Evolutionary conservation across 805 yeast genomes (phyloP).

Genomic region (Starmerella powellii): DNA sequence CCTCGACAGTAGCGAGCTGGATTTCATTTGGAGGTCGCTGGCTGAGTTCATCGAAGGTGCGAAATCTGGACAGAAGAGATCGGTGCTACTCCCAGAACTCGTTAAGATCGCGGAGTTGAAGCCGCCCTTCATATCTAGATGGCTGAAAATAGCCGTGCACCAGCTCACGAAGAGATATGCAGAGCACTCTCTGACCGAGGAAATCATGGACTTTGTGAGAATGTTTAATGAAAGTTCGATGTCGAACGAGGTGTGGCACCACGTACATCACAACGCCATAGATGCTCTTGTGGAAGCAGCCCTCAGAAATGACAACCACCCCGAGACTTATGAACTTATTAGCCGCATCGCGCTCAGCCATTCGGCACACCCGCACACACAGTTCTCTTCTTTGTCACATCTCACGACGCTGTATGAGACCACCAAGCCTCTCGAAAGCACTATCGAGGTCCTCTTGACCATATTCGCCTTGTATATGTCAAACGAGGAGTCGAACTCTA

Average conservation of each 20-base stretch:
- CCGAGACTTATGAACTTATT: constrained; percentile 37
- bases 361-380: not conserved
- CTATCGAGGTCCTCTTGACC: not conserved
- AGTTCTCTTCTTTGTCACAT: constrained; percentile 2
- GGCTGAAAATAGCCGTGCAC: constrained; percentile 18
- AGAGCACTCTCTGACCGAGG: constrained; percentile 5
- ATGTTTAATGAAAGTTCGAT: not conserved
- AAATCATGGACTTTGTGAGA: not conserved
- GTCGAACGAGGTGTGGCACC: constrained; percentile 5
- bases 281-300: constrained; percentile 27
- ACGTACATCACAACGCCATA: constrained; percentile 16
- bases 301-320: constrained; percentile 34
- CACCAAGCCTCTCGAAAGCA: not conserved
- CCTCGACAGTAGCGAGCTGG: no score
- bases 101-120: not conserved
- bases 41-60: constrained; percentile 8
- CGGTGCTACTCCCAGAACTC: constrained; percentile 7
- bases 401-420: constrained; percentile 7
- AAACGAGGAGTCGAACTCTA: constrained; percentile 28
- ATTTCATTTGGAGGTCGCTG: not conserved
- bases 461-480: constrained; percentile 3
- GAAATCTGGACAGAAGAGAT: not conserved
- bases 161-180: constrained; percentile 18
- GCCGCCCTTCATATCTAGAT: constrained; percentile 9
- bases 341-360: constrained; percentile 14